phyloP scores from a whole-genome alignment of 169 alveolate species.

The Perkinsus marinus region DNA sequence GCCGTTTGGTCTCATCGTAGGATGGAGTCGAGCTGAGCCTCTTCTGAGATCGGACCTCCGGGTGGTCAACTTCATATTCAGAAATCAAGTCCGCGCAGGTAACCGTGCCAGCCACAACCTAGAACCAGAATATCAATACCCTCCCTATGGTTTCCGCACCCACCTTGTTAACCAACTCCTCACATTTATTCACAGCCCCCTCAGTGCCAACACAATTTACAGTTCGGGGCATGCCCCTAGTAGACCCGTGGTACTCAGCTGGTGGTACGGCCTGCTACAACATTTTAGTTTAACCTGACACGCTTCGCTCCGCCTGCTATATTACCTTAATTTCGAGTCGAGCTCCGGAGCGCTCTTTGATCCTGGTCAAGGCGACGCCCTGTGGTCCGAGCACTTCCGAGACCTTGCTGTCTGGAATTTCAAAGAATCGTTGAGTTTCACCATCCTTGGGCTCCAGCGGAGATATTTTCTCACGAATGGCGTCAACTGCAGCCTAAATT shows the following conservation, averaged over 20 bases:
- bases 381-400: not conserved
- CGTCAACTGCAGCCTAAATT: not conserved
- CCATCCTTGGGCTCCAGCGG: not conserved
- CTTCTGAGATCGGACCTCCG: not conserved
- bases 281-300: not conserved
- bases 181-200: not conserved
- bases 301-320: not conserved
- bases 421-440: not conserved
- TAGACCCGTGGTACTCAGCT: not conserved
- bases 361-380: not conserved
- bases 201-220: not conserved
- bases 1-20: not conserved
- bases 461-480: not conserved
- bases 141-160: not conserved
- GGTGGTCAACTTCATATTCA: not conserved
- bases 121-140: too few relatives aligned
- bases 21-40: not conserved
- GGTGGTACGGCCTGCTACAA: not conserved
- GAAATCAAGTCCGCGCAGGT: not conserved
- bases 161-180: not conserved
- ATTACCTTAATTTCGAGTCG: not conserved
- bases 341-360: not conserved
- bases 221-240: not conserved
- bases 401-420: not conserved
- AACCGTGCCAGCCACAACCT: not conserved